Evolutionary conservation across 352 stramenopile genomes (phyloP), one percentile per base, ranked within the genome.

Genomic region (Pythium utonaiense): DNA sequence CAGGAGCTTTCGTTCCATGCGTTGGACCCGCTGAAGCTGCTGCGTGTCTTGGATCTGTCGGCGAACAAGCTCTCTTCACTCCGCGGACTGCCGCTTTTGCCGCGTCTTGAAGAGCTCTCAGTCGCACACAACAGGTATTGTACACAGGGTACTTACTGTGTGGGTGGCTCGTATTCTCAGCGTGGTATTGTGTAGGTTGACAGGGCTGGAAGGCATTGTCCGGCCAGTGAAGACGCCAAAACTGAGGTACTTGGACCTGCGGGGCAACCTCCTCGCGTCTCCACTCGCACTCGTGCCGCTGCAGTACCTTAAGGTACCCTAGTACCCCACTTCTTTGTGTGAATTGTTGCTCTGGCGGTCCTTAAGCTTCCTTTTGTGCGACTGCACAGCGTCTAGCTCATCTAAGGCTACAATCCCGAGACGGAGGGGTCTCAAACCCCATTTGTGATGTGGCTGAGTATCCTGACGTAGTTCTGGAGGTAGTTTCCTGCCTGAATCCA

Each of bases 111-210:
- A 56, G 82, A 92, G 55, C 60, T 94, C 3, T 92, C 82, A 0
- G 60, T 94, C 34, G 84, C 84, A 0, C 80, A 91, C 57, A 94
- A 94, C 57, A 73, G 68, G 83, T 89, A 41, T n/a, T n/a, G n/a
- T n/a, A n/a, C n/a, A n/a, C n/a, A n/a, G n/a, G n/a, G n/a, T n/a
- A n/a, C n/a, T n/a, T n/a, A n/a, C n/a, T n/a, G n/a, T n/a, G n/a
- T n/a, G n/a, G n/a, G n/a, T n/a, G n/a, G n/a, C n/a, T n/a, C n/a
- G n/a, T n/a, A n/a, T n/a, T 27, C 12, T 28, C 6, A 17, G 9
- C 19, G 34, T 16, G 3, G 10, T 60, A 12, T 8, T 44, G 2
- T 59, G 27, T 61, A 90, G 84, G 42, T 31, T 93, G 13, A 51
- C 52, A 16, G 31, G 49, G 12, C 65, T 94, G 10, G 79, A 91